These are phyloP conservation scores for Nephelium lappaceum DNA, from an alignment of 345 rosid genomes.

Conservation along the genomic window DNA sequence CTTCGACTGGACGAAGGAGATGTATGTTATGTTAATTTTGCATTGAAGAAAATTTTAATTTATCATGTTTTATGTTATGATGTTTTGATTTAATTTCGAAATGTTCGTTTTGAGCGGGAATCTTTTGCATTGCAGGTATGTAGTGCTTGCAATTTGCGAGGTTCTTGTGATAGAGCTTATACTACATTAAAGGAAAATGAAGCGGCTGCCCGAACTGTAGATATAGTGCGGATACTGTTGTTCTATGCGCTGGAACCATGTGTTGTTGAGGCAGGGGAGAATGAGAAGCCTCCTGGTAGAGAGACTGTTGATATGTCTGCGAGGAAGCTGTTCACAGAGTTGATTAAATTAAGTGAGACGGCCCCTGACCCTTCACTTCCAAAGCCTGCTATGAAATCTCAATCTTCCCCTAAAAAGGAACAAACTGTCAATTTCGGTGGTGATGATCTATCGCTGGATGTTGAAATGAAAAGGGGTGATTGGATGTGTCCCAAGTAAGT, in stretches of 20 bases:
- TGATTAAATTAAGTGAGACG: constrained; percentile 71
- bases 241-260: constrained; percentile 72
- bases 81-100: neutral
- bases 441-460: constrained; percentile 35
- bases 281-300: constrained; percentile 52
- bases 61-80: neutral
- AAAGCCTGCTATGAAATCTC: constrained; percentile 43
- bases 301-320: constrained; percentile 56
- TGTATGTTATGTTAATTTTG: constrained; percentile 60
- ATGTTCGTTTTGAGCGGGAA: constrained; percentile 14
- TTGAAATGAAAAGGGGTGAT: constrained; percentile 69
- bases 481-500: constrained; percentile 93
- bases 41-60: neutral
- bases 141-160: constrained; percentile 72
- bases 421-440: constrained; percentile 19
- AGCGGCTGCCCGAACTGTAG: constrained; percentile 79
- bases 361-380: constrained; percentile 54
- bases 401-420: constrained; percentile 31
- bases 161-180: constrained; percentile 92
- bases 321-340: constrained; percentile 71
- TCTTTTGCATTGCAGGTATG: constrained; percentile 61
- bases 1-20: constrained; percentile 76
- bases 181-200: constrained; percentile 68
- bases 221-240: constrained; percentile 72
- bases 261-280: constrained; percentile 53